Base-by-base conservation (phyloP, 495 filamentous ascomycete genomes). In the Aspergillus homomorphus region DNA sequence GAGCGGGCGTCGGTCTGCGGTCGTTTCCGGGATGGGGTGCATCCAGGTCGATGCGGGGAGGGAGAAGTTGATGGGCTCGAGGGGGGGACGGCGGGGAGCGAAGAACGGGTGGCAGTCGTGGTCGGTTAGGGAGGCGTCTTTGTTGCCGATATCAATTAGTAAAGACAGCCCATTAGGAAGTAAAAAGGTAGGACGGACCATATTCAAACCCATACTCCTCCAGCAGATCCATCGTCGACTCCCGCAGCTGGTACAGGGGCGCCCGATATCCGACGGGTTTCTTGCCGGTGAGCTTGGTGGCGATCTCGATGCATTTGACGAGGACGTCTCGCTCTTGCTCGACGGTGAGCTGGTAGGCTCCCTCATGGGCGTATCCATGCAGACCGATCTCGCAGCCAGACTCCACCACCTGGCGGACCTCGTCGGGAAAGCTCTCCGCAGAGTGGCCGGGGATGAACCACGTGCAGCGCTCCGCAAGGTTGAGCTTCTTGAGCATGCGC, bases 381-480 rank as follows among this genome's bases (percentile, higher is more conserved):
- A 83, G 70, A 0, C 76, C 84, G 44, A 87, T 78, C 61, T 87
- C 84, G n/a, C 72, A 75, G 3, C 83, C 82, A 21, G 76, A 77
- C 0, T 81, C 75, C 3, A 85, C 70, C 38, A 87, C 82, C 21
- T 73, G 69, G 30, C 75, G 71, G 3, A 80, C 78, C 56, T 82
- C 73, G 1, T 76, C 69, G 0, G 81, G 83, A 64, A 87, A 87
- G 15, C 75, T 83, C 58, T 87, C 84, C 53, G 82, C 75, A 1
- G 80, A 83, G 66, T 87, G 84, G 8, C 84, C 84, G 0, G 84
- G 84, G 20, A 87, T 78, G 61, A 85, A 86, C 84, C 84, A 87
- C 4, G 84, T 84, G 18, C 82, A 73, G 26, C 78, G 77, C 5
- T 81, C 70, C 5, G 78, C 68, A 38, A 87, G 75, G 10, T 64